Evolutionary conservation across 805 yeast species (phyloP).

Genomic region (Pichia gijzeniarum): DNA sequence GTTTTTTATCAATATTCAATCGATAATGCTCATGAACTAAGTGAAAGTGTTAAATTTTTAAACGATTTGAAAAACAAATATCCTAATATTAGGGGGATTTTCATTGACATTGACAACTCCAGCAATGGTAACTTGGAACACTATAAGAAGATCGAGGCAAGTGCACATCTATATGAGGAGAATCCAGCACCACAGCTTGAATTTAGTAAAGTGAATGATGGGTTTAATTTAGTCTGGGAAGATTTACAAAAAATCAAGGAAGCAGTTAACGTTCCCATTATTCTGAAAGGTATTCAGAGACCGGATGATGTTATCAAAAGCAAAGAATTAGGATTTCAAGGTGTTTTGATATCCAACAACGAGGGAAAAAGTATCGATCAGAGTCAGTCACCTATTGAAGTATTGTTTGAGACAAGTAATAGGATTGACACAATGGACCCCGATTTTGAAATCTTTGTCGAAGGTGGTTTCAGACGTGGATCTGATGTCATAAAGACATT

Average conservation of each 20-base stretch:
- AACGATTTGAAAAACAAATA: conserved; percentile 28
- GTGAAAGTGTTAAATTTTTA: conserved; percentile 33
- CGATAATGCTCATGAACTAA: conserved; percentile 50
- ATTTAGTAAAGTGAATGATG: neutral
- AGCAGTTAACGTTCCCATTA: conserved; percentile 41
- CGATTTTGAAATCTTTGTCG: conserved; percentile 49
- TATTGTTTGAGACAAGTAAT: conserved; percentile 49
- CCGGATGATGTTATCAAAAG: conserved; percentile 61
- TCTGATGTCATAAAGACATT: conserved; percentile 37
- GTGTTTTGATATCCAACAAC: conserved; percentile 64
- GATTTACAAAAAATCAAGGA: conserved; percentile 48
- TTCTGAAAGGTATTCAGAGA: conserved; percentile 59
- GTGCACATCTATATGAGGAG: conserved; percentile 31
- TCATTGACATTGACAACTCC: conserved; percentile 83
- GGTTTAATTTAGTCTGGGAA: conserved; percentile 43
- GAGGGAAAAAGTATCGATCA: conserved; percentile 70
- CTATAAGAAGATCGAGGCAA: conserved; percentile 70
- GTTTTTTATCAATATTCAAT: conserved; percentile 85
- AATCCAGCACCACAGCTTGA: conserved; percentile 12
- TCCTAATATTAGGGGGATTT: conserved; percentile 65
- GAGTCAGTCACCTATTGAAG: conserved; percentile 54
- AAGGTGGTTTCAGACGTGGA: conserved; percentile 41
- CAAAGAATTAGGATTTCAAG: conserved; percentile 51
- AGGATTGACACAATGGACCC: conserved; percentile 30
- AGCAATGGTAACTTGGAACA: conserved; percentile 78